Evolutionary conservation across 148 eudicot species (phyloP), one percentile per base, ranked within the genome.

Genomic region (Fagopyrum homotropicum): DNA sequence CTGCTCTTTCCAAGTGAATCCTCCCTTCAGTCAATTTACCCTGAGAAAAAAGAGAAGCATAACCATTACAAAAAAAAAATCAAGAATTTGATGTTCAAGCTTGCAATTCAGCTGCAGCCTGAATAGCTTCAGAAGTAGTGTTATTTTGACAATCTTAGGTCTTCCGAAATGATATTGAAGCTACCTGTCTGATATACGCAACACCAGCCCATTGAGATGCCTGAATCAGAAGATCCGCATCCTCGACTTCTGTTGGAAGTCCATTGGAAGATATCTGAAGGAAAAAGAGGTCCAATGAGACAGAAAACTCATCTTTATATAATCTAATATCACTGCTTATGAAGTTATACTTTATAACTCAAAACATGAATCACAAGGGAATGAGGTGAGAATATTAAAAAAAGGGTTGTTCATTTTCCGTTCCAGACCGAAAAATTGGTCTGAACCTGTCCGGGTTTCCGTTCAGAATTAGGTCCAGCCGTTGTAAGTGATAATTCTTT

Each of bases 1-100:
- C 87, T 76, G 92, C 72, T 84, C 93, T 85, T 84, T 95, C 92
- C 45, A 92, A 85, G 89, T 90, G 93, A 44, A 51, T 74, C 76
- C 90, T 80, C 26, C 88, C 87, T 80, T 95, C 91, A 70, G 79
- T 84, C 56, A 45, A 49, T 75, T 82, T 92, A 1, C 87, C 96
- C 96, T 94, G 84, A 45, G 40, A 72, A 30, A 44, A 4, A 35
- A 59, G 45, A 17, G 68, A 45, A 51, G 50, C 11, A 66, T 12
- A 59, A 29, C 2, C 64, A 47, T 71, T 63, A 26, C 26, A 16
- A 14, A 43, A 29, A 49, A 9, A 30, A 29, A 63, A 29, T 11
- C 4, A 63, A 4, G 15, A 63, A 7, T 19, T 59, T 59, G 64
- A 59, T 59, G 64, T 22, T 19, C 2, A 19, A 7, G 6, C 3